Evolutionary conservation across 306 rosid species (phyloP), one percentile per base, ranked within the genome.

Genomic region (Bauhinia variegata): DNA sequence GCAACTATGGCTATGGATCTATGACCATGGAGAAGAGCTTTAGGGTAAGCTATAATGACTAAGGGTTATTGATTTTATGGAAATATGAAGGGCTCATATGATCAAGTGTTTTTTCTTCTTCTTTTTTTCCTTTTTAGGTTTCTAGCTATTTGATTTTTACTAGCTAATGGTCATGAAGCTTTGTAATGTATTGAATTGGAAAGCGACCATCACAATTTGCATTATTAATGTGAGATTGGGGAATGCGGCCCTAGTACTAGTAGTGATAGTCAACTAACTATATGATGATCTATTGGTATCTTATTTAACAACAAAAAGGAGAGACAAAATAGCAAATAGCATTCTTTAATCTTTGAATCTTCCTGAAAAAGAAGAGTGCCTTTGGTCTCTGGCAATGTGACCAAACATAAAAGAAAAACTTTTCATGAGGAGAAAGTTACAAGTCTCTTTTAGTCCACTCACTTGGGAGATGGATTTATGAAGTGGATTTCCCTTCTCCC

Each of bases 21-120:
- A 75, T 82, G 54, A 82, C 90, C 7, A 80, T 87, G 85, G 98
- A 89, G 43, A 89, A 87, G 77, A 79, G 87, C 69, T 89, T 92
- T 82, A 92, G 93, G 84, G 98, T 87, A 80, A 85, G 96, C 56
- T 48, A 39, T 38, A 4, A 43, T 50, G 44, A 52, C 48, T 54
- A 32, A 46, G 31, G 33, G 5, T 66, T 53, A 36, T 32, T 11
- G 5, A 34, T 53, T 48, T 68, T 60, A 56, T 50, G 16, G 6
- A n/a, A n/a, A 43, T n/a, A 4, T 58, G 10, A 30, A 34, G 16
- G 13, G 15, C 8, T 49, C n/a, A 12, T 60, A 44, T 12, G 42
- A 10, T 60, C 10, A 31, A 31, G 13, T 5, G 31, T 48, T 23
- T 33, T 15, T 0, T 14, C 28, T 9, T 39, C 6, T 5, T 38